Base-by-base conservation (phyloP, 2,329 filamentous ascomycete genomes). In the Fusarium foetens region DNA sequence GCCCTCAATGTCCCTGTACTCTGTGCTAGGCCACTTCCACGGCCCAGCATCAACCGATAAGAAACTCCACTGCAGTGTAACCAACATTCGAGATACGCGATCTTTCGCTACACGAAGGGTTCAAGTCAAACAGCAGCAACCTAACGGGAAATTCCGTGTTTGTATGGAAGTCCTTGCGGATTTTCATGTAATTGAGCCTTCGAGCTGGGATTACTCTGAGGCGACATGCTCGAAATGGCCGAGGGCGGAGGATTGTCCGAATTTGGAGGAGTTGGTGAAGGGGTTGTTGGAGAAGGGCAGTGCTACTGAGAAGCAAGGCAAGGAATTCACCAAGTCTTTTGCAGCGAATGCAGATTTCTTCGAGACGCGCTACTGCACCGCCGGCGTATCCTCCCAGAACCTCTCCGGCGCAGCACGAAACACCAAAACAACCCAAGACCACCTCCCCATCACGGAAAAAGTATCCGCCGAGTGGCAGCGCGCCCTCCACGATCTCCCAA, bases 51-150 rank as follows among this genome's bases (percentile, higher is more conserved):
- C 80, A 23, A 83, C 78, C 1, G 81, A 83, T 31, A 77, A 80
- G 25, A 81, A 80, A 21, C 67, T 87, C 2, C 72, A 73, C 39
- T 81, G 80, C 55, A 79, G 69, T 6, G 82, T 86, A 4, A 76
- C 77, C 23, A 71, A 68, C 21, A 79, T 82, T 4, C 80, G 86
- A 17, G 81, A 84, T 53, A 87, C 86, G 2, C 79, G 82, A 19
- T 84, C 84, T 1, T 88, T 88, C 59, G 82, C 82, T 5, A 87
- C 86, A 1, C 79, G 85, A 5, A 78, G 83, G 8, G 82, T 88
- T 7, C 79, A 84, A 64, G 80, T 87, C 33, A 81, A 77, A 55
- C 86, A 88, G 62, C 70, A 76, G 29, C 80, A 80, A 23, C 74
- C 81, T 0, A 77, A 82, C 53, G 83, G 82, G 14, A 65, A 74